Evolutionary conservation across 768 basidiomycete species (phyloP), one percentile per base, ranked within the genome.

Genomic region (Calocybe indica): DNA sequence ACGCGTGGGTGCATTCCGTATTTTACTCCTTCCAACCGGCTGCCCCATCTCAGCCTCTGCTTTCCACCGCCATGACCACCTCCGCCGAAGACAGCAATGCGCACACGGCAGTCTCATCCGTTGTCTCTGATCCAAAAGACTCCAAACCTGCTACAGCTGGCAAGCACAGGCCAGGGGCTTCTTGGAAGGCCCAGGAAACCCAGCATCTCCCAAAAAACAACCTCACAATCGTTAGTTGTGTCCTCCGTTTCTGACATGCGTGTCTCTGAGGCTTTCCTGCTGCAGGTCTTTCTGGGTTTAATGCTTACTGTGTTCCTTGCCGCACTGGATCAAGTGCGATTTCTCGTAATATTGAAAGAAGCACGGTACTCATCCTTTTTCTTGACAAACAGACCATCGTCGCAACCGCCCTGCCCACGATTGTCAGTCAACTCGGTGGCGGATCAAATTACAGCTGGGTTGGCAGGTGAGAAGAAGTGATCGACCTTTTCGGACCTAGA

Each of bases 401-500:
- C 8, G 79, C 84, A 7, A 88, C 85, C 6, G 85, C 86, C n/a
- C 64, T 88, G 30, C 85, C 86, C 1, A 86, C 83, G 0, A 88
- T 89, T 43, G 81, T 85, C 8, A 61, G 56, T n/a, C 59, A 83
- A 15, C 72, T 88, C 0, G 79, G 82, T 38, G 84, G 80, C 28
- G 82, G 80, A 5, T 72, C 61, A 10, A 69, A 70, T 34, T 88
- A 88, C 52, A 79, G 82, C 43, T 88, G 87, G 86, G 82, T 88
- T 35, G 83, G 83, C 47, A 82, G 75, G 84, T 81, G 44, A 11
- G 71, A 22, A 22, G 22, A 22, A 22, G 31, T 43, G 12, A 12
- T 61, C 14, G 39, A 12, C 34, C 22, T 13, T 35, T 0, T 36
- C 33, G 5, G 38, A 5, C 2, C 14, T 38, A 28, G 13, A 29